Conservation (phyloP, 805 yeast species). For the Ogataea pignaliae region DNA sequence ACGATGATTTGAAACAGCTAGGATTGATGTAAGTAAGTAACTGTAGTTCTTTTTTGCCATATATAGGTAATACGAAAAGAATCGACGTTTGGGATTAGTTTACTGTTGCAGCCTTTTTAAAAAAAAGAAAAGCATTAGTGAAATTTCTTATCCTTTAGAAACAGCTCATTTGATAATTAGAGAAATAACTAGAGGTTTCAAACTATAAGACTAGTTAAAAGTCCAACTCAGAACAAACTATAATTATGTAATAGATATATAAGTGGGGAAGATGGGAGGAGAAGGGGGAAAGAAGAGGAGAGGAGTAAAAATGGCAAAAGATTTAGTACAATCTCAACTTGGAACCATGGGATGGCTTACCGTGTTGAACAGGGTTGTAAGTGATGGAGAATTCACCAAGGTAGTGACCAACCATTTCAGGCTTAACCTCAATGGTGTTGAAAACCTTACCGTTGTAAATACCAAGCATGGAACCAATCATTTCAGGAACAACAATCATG, state of each 20-base stretch:
- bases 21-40: conserved; percentile 30
- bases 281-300: too few relatives aligned
- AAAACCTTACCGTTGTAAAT: conserved; percentile 99
- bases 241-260: too few relatives aligned
- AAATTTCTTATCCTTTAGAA: background rate
- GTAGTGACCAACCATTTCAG: conserved; percentile 99
- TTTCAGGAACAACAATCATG: conserved; percentile 98
- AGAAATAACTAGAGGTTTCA: too few relatives aligned
- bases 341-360: conserved; percentile 44
- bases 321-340: conserved; percentile 34
- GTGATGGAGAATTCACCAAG: conserved; percentile 99
- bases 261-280: too few relatives aligned
- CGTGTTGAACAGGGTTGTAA: conserved; percentile 99
- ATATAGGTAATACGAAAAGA: background rate
- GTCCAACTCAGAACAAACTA: too few relatives aligned
- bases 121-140: background rate
- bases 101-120: too few relatives aligned
- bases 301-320: background rate
- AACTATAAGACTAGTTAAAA: too few relatives aligned
- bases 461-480: conserved; percentile 98
- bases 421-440: conserved; percentile 98
- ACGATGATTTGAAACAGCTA: conserved; percentile 67
- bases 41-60: too few relatives aligned
- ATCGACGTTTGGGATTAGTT: too few relatives aligned
- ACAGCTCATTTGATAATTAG: background rate